Percentiles rank a stretch among this genome's conserved stretches.
phyloP scores from a whole-genome alignment of 352 stramenopile genomes.

The Globisporangium lucens region DNA sequence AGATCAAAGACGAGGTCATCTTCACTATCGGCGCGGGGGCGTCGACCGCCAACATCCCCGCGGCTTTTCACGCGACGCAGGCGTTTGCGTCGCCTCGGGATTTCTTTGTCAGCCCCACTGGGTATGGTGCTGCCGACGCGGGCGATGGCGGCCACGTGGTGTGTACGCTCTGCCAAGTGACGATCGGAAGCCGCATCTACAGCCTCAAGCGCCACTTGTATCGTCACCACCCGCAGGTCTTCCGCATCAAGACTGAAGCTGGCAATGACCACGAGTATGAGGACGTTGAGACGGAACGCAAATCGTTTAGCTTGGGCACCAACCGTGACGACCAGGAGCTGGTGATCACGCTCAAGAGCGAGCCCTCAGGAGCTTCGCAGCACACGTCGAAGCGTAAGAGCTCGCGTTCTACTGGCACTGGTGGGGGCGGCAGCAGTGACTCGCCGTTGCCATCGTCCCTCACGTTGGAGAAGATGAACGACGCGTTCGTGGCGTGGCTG shows the following conservation, averaged over 20 bases:
- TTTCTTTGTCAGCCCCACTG: slow-evolving; percentile 36
- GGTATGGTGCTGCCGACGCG: slow-evolving; percentile 16
- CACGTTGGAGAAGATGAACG: slow-evolving; percentile 16
- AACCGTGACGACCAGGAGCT: background rate
- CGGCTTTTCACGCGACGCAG: slow-evolving; percentile 21
- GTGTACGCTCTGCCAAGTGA: slow-evolving; percentile 46
- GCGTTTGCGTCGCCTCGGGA: slow-evolving; percentile 42
- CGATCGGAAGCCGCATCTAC: slow-evolving; percentile 42
- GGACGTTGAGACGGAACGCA: background rate
- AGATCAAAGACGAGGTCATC: background rate
- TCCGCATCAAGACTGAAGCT: slow-evolving; percentile 20
- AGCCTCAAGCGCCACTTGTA: slow-evolving; percentile 50
- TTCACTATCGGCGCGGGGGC: background rate
- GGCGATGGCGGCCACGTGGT: slow-evolving; percentile 21
- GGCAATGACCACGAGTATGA: background rate
- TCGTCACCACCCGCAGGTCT: slow-evolving; percentile 43
- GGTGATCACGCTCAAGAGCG: slow-evolving; percentile 21
- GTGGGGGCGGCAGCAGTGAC: background rate
- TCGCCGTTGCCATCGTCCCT: background rate
- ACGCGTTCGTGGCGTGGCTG: slow-evolving; percentile 44
- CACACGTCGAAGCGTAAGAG: slow-evolving; percentile 4
- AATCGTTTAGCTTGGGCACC: background rate
- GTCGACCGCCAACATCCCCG: slow-evolving; percentile 29
- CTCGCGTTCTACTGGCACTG: background rate
- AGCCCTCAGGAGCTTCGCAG: background rate